Conservation (phyloP, 257 asterid species). For the Ajuga chamaepitys region DNA sequence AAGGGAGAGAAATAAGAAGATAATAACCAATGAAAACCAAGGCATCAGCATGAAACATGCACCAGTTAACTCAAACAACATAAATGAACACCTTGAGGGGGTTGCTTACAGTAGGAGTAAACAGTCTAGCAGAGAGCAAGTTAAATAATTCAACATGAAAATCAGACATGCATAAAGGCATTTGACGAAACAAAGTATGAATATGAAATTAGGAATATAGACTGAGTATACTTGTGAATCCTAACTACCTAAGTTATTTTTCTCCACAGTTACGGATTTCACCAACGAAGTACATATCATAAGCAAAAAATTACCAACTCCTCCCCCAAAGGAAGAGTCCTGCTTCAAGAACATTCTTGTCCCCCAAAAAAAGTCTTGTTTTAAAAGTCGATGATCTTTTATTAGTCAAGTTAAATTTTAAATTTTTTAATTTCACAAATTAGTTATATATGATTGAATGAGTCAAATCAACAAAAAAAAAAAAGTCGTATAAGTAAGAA, state of each 20-base stretch:
- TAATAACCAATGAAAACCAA: not conserved
- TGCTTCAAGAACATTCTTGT: too few species aligned
- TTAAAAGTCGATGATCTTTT: too few species aligned
- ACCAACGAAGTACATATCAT: not conserved
- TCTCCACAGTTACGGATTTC: not conserved
- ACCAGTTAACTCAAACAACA: not conserved
- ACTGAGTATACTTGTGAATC: not conserved
- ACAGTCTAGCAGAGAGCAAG: not conserved
- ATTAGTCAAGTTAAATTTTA: too few species aligned
- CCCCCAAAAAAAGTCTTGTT: too few species aligned
- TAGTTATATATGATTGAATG: too few species aligned
- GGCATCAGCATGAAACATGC: not conserved
- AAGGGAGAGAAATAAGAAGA: not conserved
- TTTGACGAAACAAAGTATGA: not conserved
- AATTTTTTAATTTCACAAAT: too few species aligned
- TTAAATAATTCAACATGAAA: not conserved
- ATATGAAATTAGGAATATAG: slow-evolving; percentile 4
- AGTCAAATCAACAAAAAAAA: too few species aligned
- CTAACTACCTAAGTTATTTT: not conserved
- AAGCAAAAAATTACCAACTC: not conserved
- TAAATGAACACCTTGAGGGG: not conserved
- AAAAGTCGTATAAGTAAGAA: too few species aligned
- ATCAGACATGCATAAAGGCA: not conserved
- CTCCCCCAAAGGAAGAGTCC: too few species aligned
- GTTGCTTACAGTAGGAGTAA: not conserved